Base-by-base conservation (phyloP, 371 early-diverging fungal genomes). In the Nematocida major region DNA sequence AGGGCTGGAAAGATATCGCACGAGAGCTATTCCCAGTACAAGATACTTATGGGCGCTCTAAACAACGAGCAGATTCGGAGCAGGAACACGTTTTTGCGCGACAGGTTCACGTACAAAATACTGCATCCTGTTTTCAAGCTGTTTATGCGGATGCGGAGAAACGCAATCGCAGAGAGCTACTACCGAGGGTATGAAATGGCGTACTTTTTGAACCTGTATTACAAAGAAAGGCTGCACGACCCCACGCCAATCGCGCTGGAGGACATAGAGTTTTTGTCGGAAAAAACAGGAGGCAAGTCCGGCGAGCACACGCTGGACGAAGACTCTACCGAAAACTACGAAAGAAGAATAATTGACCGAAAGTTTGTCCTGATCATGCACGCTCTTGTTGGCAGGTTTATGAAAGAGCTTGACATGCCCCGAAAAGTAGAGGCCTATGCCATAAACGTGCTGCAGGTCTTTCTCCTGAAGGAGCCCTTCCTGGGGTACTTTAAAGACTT, bases 401-500 rank as follows among this genome's bases (percentile, higher is more conserved):
- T n/a, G 20, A 63, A 20, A 22, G 5, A 43, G 26, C 4, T 49
- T 9, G 18, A 40, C 0, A 11, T 65, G 2, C 39, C 65, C 7
- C 49, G 34, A 32, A 40, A 47, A 42, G 38, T 65, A 18, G 76
- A 73, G 30, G 15, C 20, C 2, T 54, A 51, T 20, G n/a, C 59
- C 15, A 15, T 39, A n/a, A 36, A n/a, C 32, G 49, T 73, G 32
- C 30, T 63, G 36, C 61, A 59, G 7, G 63, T 49, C 5, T 73
- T 73, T 48, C 40, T 73, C 20, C 42, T 26, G 26, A 61, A 62
- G 39, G 76, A 73, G 34, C 15, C 36, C n/a, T 22, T 20, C 22
- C 63, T 73, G 5, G 76, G 76, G 26, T 73, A 73, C 65, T 73
- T 73, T 48, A 26, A 62, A 26, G 76, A 73, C 51, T 73, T 61